phyloP scores from a whole-genome alignment of 139 green algal genomes.

The Tetradesmus lagerheimii region DNA sequence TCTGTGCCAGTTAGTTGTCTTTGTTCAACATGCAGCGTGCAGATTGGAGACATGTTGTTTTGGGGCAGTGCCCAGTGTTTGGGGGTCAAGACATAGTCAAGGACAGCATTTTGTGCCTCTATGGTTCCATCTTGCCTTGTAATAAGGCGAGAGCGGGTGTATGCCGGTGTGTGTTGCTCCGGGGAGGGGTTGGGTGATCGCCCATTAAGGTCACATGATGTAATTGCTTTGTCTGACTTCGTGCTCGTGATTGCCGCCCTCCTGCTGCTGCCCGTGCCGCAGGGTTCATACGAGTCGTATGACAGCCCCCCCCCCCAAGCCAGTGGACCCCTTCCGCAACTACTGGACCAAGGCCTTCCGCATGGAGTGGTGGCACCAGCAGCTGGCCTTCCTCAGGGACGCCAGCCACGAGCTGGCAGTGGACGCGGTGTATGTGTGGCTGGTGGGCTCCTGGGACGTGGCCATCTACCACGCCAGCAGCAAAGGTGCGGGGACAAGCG shows the following conservation, averaged over 20 bases:
- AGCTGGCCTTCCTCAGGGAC: neutral
- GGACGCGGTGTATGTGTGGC: neutral
- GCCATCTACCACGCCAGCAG: neutral
- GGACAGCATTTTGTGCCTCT: no score
- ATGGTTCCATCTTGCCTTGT: no score
- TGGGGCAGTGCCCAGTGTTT: no score
- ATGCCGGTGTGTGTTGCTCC: no score
- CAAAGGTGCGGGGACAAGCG: neutral
- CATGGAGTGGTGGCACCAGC: conserved; percentile 17
- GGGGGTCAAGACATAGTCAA: no score
- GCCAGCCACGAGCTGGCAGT: neutral
- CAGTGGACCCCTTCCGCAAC: conserved; percentile 7
- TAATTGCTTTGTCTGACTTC: no score
- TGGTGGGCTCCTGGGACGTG: neutral
- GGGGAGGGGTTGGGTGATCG: no score
- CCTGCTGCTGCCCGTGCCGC: neutral
- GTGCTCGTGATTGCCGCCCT: neutral
- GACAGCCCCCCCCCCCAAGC: neutral
- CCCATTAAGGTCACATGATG: no score
- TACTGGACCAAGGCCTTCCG: neutral
- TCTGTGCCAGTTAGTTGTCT: no score
- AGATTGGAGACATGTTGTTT: no score
- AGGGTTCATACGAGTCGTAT: neutral
- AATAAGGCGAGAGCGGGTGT: no score
- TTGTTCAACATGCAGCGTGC: no score